A percentile compares a stretch with the other conserved stretches of the same genome.
Evolutionary conservation across 2,329 filamentous ascomycete genomes (phyloP).

Genomic region (Fusarium kyushuense): DNA sequence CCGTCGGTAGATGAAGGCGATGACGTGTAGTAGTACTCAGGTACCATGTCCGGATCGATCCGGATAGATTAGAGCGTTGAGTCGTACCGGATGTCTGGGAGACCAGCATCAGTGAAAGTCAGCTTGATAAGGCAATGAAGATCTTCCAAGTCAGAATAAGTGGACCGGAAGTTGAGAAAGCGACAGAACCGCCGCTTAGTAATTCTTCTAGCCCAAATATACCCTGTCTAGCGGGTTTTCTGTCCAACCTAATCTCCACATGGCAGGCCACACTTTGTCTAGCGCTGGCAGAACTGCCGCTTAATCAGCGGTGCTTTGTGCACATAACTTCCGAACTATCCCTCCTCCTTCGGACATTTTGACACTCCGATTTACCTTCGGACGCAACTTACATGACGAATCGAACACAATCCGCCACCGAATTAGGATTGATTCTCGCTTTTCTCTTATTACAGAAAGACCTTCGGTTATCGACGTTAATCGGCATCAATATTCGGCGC

Average conservation of each 20-base stretch:
- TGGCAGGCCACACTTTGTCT: not conserved
- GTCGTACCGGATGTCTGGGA: no score
- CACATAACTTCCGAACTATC: slow-evolving; percentile 8
- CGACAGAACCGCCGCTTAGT: slow-evolving; percentile 8
- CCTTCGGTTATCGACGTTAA: not conserved
- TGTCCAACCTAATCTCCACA: not conserved
- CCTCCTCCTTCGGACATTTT: slow-evolving; percentile 4
- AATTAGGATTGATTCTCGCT: not conserved
- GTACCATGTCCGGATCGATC: not conserved
- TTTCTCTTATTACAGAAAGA: not conserved
- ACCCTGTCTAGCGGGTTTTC: not conserved
- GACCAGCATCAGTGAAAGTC: not conserved
- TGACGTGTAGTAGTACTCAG: not conserved
- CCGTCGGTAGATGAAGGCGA: not conserved
- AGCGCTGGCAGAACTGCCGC: slow-evolving; percentile 13
- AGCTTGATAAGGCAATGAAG: not conserved
- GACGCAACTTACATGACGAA: not conserved
- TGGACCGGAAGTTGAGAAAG: slow-evolving; percentile 9
- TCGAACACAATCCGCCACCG: not conserved
- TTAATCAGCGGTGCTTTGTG: slow-evolving; percentile 32
- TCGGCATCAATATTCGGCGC: not conserved
- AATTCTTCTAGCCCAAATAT: fast-evolving
- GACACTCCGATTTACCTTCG: slow-evolving; percentile 14
- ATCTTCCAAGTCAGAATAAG: slow-evolving; percentile 1
- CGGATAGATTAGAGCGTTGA: not conserved